Evolutionary conservation across 495 filamentous ascomycete species (phyloP).

Genomic region (Copromyces sp.): DNA sequence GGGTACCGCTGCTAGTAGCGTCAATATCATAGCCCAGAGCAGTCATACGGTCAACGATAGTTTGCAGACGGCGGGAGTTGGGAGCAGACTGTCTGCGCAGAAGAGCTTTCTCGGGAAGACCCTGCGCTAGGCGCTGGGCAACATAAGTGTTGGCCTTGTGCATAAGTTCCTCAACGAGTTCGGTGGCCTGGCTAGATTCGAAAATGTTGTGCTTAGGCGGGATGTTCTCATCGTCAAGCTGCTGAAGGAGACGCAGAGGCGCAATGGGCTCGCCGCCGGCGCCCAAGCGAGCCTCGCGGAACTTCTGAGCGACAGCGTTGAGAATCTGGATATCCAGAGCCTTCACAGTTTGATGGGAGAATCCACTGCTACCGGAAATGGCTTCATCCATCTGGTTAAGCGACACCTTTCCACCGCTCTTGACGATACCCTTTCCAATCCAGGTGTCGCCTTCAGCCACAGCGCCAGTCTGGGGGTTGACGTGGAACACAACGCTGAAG

Average conservation of each 20-base stretch:
- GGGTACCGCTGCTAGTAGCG: constrained; percentile 72
- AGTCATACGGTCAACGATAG: constrained; percentile 87
- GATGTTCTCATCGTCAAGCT: constrained; percentile 97
- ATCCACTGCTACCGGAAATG: constrained; percentile 49
- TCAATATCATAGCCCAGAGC: constrained; percentile 83
- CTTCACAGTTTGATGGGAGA: constrained; percentile 47
- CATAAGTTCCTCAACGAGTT: constrained; percentile 88
- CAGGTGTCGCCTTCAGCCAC: constrained; percentile 76
- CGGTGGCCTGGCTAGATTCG: constrained; percentile 77
- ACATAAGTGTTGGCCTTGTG: constrained; percentile 85
- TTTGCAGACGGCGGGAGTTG: constrained; percentile 77
- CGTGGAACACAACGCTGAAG: constrained; percentile 83
- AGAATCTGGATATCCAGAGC: constrained; percentile 67
- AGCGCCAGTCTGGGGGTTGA: constrained; percentile 65
- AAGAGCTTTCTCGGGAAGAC: constrained; percentile 83
- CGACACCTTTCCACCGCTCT: constrained; percentile 74
- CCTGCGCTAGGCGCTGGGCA: constrained; percentile 69
- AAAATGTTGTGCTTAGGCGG: constrained; percentile 95
- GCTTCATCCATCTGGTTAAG: constrained; percentile 79
- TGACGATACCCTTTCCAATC: constrained; percentile 90
- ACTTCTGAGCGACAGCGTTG: constrained; percentile 69
- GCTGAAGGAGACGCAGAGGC: constrained; percentile 76
- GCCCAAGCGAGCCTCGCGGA: constrained; percentile 76
- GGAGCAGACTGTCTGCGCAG: constrained; percentile 78
- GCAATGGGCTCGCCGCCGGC: constrained; percentile 68